Percentiles rank a stretch among this genome's conserved stretches.
Conservation (phyloP, 2,329 filamentous ascomycete genomes). For the Coniella lustricola region DNA sequence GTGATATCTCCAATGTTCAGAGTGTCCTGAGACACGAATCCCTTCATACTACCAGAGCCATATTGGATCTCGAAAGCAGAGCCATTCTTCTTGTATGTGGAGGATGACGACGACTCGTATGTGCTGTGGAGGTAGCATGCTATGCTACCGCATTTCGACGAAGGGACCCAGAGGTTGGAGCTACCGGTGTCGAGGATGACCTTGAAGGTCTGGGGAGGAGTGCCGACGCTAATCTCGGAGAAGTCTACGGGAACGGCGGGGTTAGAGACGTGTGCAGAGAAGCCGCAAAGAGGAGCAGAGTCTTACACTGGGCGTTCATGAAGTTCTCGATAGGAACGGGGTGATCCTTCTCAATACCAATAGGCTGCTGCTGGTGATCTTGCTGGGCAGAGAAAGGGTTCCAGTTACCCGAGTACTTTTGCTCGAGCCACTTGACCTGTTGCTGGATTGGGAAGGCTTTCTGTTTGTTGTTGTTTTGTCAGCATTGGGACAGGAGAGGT, state of each 20-base stretch:
- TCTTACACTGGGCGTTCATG: conserved; percentile 94
- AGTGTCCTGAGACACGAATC: conserved; percentile 85
- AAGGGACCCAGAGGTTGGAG: conserved; percentile 99
- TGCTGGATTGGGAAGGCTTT: conserved; percentile 70
- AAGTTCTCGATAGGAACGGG: conserved; percentile 92
- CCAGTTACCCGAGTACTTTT: conserved; percentile 82
- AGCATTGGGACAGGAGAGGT: not conserved
- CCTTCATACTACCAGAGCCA: conserved; percentile 87
- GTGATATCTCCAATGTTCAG: conserved; percentile 82
- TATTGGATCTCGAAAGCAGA: conserved; percentile 89
- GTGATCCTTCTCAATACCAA: conserved; percentile 45
- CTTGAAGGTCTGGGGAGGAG: conserved; percentile 92
- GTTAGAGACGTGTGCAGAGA: conserved; percentile 1
- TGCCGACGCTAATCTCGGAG: conserved; percentile 90
- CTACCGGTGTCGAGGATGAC: conserved; percentile 97
- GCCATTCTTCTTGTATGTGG: conserved; percentile 90
- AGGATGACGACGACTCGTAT: conserved; percentile 87
- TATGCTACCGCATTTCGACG: conserved; percentile 82
- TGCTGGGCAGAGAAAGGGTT: conserved; percentile 13
- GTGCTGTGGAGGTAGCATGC: conserved; percentile 97
- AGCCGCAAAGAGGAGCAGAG: not conserved
- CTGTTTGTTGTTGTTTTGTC: conserved; percentile 34
- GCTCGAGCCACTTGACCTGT: conserved; percentile 75
- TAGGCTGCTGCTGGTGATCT: conserved; percentile 7
- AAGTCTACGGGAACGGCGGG: conserved; percentile 60